Base-by-base conservation (phyloP, 2,329 filamentous ascomycete genomes). In the Daldinia eschscholtzii region DNA sequence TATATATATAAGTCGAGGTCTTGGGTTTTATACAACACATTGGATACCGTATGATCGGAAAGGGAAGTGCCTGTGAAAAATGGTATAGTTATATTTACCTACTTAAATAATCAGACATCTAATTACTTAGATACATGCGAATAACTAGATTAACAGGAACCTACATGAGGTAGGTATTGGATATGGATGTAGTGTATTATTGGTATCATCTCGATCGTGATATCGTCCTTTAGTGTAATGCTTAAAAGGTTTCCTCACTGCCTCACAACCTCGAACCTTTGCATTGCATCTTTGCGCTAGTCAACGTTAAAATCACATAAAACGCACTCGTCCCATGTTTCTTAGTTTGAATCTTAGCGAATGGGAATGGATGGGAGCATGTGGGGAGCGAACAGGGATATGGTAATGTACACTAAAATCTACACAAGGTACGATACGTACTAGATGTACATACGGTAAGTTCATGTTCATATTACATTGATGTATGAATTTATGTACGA, bases 311-410 rank as follows among this genome's bases (percentile, higher is more conserved):
- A 63, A 65, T 39, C 58, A 66, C 62, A 68, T 48, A 70, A 59
- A 66, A 66, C 57, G 30, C 58, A 64, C 57, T 66, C 64, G 61
- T 66, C 64, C 61, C 61, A 67, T 65, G 61, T 71, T 67, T 71
- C 61, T 57, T 57, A 55, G 56, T 64, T 64, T 61, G 26, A 48
- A 61, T 18, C 57, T 56, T 28, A 61, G 57, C 70, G 61, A 72
- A 72, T 72, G 64, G 70, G 70, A 72, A 72, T 30, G 53, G 50
- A 72, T 72, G 70, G 70, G 67, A 70, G 67, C 20, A 57, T 72
- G 70, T 72, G 70, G 70, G 53, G 67, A 70, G 50, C 44, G 42
- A 28, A 39, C 67, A 67, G 56, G 64, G 67, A 55, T 59, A 39
- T 6, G 39, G 48, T 57, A n/a, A n/a, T 57, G 35, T 28, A n/a